A percentile compares a stretch with the other conserved stretches of the same genome.
These are phyloP conservation scores for Syncephalis fuscata DNA, from an alignment of 371 early-diverging fungal species.

Conservation along the genomic window DNA sequence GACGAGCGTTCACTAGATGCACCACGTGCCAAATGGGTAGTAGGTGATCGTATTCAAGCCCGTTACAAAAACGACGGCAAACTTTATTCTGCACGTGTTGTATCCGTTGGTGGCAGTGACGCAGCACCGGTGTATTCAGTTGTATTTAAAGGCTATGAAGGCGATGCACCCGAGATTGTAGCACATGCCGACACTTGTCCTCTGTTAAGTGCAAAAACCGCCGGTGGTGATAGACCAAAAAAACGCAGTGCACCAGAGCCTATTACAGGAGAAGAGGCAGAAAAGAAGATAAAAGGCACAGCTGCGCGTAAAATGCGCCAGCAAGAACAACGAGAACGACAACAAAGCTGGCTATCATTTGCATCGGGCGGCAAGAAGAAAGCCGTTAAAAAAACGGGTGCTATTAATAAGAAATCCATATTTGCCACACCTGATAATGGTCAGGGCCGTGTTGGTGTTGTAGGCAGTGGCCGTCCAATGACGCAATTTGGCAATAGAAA, in stretches of 20 bases:
- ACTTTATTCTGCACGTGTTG: constrained; percentile 53
- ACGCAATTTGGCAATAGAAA: constrained; percentile 43
- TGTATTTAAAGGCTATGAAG: constrained; percentile 49
- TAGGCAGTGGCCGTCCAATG: constrained; percentile 53
- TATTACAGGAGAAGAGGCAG: constrained; percentile 11
- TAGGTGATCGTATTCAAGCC: constrained; percentile 47
- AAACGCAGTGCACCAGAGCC: constrained; percentile 17
- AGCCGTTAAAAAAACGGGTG: constrained; percentile 7
- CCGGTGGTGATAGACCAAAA: too few species aligned
- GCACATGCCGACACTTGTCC: constrained; percentile 36
- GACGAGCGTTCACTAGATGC: constrained; percentile 2
- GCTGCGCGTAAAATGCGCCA: constrained; percentile 8
- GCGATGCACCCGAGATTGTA: constrained; percentile 35
- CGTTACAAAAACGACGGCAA: constrained; percentile 46
- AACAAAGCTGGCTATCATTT: constrained; percentile 65
- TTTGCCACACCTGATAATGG: constrained; percentile 51
- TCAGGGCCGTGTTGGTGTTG: constrained; percentile 50
- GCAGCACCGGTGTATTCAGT: constrained; percentile 56
- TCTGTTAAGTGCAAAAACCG: constrained; percentile 8
- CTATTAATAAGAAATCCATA: constrained; percentile 46
- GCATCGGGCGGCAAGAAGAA: constrained; percentile 44
- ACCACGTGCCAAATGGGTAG: constrained; percentile 15
- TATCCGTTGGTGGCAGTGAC: constrained; percentile 37
- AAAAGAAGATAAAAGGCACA: constrained; percentile 22
- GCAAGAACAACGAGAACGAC: constrained; percentile 50